A percentile compares a stretch with the other conserved stretches of the same genome.
These are phyloP conservation scores for Fusarium anguioides DNA, from an alignment of 2,329 filamentous ascomycete genomes.

Conservation along the genomic window DNA sequence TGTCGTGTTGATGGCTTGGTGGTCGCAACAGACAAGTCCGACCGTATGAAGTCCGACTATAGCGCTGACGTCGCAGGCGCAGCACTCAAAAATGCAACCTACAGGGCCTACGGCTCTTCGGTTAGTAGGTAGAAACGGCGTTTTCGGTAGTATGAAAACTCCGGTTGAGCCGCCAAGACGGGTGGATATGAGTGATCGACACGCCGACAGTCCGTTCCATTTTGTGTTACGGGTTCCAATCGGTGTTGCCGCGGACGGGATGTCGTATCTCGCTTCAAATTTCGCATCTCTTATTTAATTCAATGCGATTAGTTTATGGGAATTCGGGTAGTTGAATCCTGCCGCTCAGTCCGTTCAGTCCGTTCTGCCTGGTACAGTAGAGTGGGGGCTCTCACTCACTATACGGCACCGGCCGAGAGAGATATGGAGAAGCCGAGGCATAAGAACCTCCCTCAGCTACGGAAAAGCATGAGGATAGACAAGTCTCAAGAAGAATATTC, in stretches of 20 bases:
- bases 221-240: not conserved
- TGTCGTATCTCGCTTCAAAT: not conserved
- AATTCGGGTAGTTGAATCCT: slow-evolving; percentile 4
- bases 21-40: not conserved
- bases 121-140: no score
- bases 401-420: slow-evolving; percentile 3
- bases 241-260: not conserved
- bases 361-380: no score
- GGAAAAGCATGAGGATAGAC: not conserved
- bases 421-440: not conserved
- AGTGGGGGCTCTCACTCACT: no score
- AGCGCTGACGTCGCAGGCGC: not conserved
- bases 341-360: no score
- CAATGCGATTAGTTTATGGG: not conserved
- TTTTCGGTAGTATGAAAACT: not conserved
- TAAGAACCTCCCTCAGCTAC: no score
- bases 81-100: no score
- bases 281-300: not conserved
- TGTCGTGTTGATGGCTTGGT: not conserved
- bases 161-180: slow-evolving; percentile 5
- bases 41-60: not conserved
- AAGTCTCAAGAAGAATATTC: no score
- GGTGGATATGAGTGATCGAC: not conserved
- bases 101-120: no score
- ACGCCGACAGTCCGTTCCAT: not conserved